A percentile compares a stretch with the other conserved stretches of the same genome.
phyloP scores from a whole-genome alignment of 2,329 filamentous ascomycete species.

The Onygenales sp. region DNA sequence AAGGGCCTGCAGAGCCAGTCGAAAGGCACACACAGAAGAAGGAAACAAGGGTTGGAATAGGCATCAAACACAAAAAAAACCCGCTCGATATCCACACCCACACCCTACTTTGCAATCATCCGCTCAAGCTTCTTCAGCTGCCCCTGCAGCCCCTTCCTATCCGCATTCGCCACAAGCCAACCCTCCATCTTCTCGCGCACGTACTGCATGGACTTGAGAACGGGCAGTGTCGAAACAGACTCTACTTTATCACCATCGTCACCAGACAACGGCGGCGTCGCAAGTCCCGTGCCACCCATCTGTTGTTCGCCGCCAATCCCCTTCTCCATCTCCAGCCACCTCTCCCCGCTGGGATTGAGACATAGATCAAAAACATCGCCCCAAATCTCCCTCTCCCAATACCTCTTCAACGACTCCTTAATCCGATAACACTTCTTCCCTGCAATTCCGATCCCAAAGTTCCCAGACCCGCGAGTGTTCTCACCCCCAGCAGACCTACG shows the following conservation, averaged over 20 bases:
- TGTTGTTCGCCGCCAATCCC: not conserved
- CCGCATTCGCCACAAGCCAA: conserved; percentile 72
- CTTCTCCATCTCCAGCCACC: conserved; percentile 54
- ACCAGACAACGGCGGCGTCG: not conserved
- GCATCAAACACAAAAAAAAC: too few relatives aligned
- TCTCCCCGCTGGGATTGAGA: conserved; percentile 60
- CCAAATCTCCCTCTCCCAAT: conserved; percentile 97
- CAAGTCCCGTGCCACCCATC: not conserved
- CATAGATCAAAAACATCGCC: conserved; percentile 69
- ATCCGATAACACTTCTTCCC: conserved; percentile 62
- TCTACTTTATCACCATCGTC: too few relatives aligned
- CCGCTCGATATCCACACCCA: too few relatives aligned
- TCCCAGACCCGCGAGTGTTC: not conserved
- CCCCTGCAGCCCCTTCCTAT: conserved; percentile 59
- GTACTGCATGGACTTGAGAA: conserved; percentile 57
- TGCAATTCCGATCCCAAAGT: conserved; percentile 7
- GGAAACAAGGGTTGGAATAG: not conserved
- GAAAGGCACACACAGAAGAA: not conserved
- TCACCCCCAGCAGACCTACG: not conserved
- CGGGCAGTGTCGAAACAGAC: conserved; percentile 51
- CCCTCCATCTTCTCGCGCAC: conserved; percentile 71
- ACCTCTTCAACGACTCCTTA: conserved; percentile 76
- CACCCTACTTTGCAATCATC: conserved; percentile 48
- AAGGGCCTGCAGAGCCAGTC: too few relatives aligned
- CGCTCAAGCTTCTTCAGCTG: conserved; percentile 57